Conservation (phyloP, 2,329 filamentous ascomycete species). For the Pseudopithomyces maydicus region DNA sequence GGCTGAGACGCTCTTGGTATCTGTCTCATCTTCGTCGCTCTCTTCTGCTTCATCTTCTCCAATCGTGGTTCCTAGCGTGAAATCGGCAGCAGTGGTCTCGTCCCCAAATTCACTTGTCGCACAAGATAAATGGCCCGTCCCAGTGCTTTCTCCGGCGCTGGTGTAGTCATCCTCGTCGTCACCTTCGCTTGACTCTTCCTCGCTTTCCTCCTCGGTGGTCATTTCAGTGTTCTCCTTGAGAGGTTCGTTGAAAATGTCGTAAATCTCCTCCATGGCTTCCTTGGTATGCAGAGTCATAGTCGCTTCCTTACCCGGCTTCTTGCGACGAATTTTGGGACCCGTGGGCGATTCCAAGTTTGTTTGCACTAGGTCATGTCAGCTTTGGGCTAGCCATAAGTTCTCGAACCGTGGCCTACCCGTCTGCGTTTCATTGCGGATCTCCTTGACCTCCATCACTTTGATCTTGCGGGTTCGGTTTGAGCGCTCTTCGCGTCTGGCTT, state of each 20-base stretch:
- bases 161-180: constrained; percentile 80
- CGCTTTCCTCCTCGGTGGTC: constrained; percentile 63
- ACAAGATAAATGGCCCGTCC: constrained; percentile 72
- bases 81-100: constrained; percentile 60
- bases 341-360: constrained; percentile 90
- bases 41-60: constrained; percentile 33
- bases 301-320: constrained; percentile 76
- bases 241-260: constrained; percentile 94
- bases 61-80: constrained; percentile 47
- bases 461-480: constrained; percentile 61
- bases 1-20: constrained; percentile 64
- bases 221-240: constrained; percentile 58
- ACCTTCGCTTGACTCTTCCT: constrained; percentile 64
- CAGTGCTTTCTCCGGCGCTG: constrained; percentile 83
- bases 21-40: constrained; percentile 40
- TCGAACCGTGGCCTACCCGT: constrained; percentile 69
- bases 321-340: constrained; percentile 76
- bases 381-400: background rate
- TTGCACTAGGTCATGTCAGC: constrained; percentile 67
- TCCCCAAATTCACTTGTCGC: constrained; percentile 69
- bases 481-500: constrained; percentile 54
- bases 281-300: constrained; percentile 98
- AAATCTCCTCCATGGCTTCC: constrained; percentile 96
- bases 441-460: constrained; percentile 72
- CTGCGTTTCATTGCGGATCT: constrained; percentile 81